Conservation (phyloP, 805 yeast genomes). For the Kregervanrija fluxuum region DNA sequence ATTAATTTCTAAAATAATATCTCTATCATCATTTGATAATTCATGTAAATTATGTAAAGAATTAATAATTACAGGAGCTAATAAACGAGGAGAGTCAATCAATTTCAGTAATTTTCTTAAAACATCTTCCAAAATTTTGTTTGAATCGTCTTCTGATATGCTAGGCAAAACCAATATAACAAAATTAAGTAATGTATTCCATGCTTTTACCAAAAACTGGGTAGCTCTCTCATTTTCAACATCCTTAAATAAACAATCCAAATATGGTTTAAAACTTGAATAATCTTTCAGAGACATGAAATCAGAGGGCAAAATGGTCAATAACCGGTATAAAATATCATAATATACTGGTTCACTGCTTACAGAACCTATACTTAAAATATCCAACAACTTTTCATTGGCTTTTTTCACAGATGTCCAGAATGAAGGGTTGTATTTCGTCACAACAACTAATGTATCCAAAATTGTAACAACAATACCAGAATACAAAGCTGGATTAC, state of each 20-base stretch:
- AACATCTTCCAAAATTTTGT: slow-evolving; percentile 8
- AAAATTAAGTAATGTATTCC: slow-evolving; percentile 21
- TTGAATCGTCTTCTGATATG: slow-evolving; percentile 3
- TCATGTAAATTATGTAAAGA: slow-evolving; percentile 10
- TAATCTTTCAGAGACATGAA: slow-evolving; percentile 9
- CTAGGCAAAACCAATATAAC: not conserved
- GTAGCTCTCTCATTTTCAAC: slow-evolving; percentile 18
- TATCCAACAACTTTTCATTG: slow-evolving; percentile 35
- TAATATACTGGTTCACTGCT: slow-evolving; percentile 48
- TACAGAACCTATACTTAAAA: slow-evolving; percentile 47
- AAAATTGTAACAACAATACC: slow-evolving; percentile 41
- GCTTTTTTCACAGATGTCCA: slow-evolving; percentile 46
- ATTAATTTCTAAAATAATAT: slow-evolving; percentile 17
- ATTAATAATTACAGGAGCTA: slow-evolving; percentile 7
- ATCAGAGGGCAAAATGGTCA: slow-evolving; percentile 17
- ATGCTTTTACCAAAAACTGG: slow-evolving; percentile 19
- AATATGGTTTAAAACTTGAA: slow-evolving; percentile 6
- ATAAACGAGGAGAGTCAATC: slow-evolving; percentile 14
- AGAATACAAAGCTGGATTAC: slow-evolving; percentile 37
- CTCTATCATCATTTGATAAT: slow-evolving; percentile 13
- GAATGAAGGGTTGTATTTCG: slow-evolving; percentile 40
- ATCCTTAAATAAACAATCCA: slow-evolving; percentile 14
- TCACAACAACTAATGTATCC: slow-evolving; percentile 37
- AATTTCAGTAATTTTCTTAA: slow-evolving; percentile 8
- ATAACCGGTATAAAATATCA: slow-evolving; percentile 12